Evolutionary conservation across 2,329 filamentous ascomycete species (phyloP).

Genomic region (Penicillium vulpinum): DNA sequence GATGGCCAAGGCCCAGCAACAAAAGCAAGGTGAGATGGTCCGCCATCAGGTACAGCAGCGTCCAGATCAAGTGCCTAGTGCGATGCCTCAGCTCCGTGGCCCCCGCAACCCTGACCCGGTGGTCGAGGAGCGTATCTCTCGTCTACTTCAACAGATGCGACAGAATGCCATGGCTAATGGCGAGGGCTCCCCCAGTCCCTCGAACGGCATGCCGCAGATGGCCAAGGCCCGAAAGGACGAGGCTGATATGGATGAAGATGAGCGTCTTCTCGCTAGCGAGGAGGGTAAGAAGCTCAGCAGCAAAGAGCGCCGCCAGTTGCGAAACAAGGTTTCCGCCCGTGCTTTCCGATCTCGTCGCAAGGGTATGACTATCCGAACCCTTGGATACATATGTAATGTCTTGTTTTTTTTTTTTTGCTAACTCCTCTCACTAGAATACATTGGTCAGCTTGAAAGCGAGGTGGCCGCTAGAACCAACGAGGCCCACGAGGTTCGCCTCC

Average conservation of each 20-base stretch:
- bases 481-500: slow-evolving; percentile 72
- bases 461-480: slow-evolving; percentile 82
- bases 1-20: slow-evolving; percentile 71
- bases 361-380: slow-evolving; percentile 60
- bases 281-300: slow-evolving; percentile 99
- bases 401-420: slow-evolving; percentile 3
- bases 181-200: slow-evolving; percentile 46
- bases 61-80: slow-evolving; percentile 31
- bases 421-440: slow-evolving; percentile 72
- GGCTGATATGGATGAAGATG: slow-evolving; percentile 98
- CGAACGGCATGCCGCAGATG: slow-evolving; percentile 61
- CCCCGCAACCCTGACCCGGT: slow-evolving; percentile 61
- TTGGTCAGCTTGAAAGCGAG: slow-evolving; percentile 87
- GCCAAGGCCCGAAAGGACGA: slow-evolving; percentile 85
- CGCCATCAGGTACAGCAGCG: slow-evolving; percentile 55
- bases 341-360: slow-evolving; percentile 98
- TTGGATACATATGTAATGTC: neutral
- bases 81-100: slow-evolving; percentile 31
- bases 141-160: slow-evolving; percentile 89
- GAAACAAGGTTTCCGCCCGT: slow-evolving; percentile 97
- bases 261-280: slow-evolving; percentile 88
- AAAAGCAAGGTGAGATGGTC: slow-evolving; percentile 60
- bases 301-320: slow-evolving; percentile 94
- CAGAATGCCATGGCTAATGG: slow-evolving; percentile 63
- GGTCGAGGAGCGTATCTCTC: slow-evolving; percentile 90